These are phyloP conservation scores for Eimeria acervulina DNA, from an alignment of 169 alveolate species.

Conservation along the genomic window DNA sequence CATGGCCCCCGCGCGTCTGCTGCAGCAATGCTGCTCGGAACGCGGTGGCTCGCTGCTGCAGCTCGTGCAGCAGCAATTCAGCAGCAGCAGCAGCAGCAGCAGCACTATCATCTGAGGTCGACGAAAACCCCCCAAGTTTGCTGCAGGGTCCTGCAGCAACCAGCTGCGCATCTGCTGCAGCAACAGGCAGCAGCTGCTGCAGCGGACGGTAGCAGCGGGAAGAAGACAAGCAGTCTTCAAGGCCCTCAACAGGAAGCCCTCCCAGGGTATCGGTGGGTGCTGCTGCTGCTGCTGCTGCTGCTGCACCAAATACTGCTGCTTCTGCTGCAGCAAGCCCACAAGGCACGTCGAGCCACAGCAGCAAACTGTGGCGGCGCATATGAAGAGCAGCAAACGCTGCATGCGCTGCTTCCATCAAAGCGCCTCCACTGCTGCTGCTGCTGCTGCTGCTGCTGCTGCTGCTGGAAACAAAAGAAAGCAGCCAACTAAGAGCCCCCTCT, in stretches of 20 bases:
- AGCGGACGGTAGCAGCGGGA: conserved; percentile 44
- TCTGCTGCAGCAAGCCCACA: conserved; percentile 69
- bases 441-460: conserved; percentile 74
- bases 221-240: neutral
- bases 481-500: conserved; percentile 49
- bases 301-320: conserved; percentile 58
- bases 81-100: conserved; percentile 11
- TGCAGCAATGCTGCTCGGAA: conserved; percentile 33
- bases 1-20: conserved; percentile 60
- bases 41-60: conserved; percentile 64
- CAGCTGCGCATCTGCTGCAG: conserved; percentile 56
- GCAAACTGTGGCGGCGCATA: conserved; percentile 43
- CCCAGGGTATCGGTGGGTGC: neutral
- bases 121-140: neutral
- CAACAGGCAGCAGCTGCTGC: conserved; percentile 52
- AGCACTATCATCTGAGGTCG: neutral
- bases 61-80: conserved; percentile 36
- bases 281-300: conserved; percentile 75
- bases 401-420: conserved; percentile 59
- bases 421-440: conserved; percentile 47
- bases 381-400: conserved; percentile 59
- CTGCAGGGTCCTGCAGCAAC: conserved; percentile 3
- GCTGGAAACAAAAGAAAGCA: conserved; percentile 21
- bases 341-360: conserved; percentile 36
- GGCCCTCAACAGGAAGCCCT: neutral